Evolutionary conservation across 495 filamentous ascomycete species (phyloP).

Genomic region (Podospora pseudoanserina): DNA sequence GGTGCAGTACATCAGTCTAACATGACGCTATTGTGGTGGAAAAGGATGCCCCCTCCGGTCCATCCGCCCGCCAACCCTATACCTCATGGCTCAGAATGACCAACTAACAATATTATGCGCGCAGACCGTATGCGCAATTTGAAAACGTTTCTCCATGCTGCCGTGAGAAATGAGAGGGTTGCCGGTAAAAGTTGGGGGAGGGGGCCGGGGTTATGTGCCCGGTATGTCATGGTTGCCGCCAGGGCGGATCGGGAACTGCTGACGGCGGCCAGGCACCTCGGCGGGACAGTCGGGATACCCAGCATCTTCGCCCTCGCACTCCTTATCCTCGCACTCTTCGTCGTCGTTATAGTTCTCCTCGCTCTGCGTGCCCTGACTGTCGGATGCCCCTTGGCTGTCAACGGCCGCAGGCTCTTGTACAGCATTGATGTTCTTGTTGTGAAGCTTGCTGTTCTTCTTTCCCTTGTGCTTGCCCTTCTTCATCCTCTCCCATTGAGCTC

Average conservation of each 20-base stretch:
- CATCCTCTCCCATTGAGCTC: slow-evolving; percentile 83
- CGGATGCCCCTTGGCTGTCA: slow-evolving; percentile 25
- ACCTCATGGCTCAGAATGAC: not conserved
- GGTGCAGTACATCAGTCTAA: not conserved
- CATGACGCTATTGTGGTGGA: not conserved
- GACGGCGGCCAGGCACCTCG: slow-evolving; percentile 26
- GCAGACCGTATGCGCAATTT: not conserved
- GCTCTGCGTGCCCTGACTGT: slow-evolving; percentile 27
- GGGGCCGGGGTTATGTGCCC: slow-evolving; percentile 16
- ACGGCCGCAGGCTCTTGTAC: slow-evolving; percentile 24
- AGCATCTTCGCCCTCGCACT: slow-evolving; percentile 34
- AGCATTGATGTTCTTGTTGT: slow-evolving; percentile 53
- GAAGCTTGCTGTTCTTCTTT: slow-evolving; percentile 61
- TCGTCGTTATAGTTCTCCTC: slow-evolving; percentile 41
- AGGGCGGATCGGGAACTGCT: slow-evolving; percentile 8
- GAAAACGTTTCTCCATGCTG: not conserved
- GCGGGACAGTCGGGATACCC: slow-evolving; percentile 33
- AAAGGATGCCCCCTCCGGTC: not conserved
- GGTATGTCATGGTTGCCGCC: slow-evolving; percentile 13
- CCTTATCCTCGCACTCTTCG: slow-evolving; percentile 36
- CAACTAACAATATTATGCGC: not conserved
- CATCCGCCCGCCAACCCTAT: not conserved
- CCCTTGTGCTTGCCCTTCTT: slow-evolving; percentile 86
- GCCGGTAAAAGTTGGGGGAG: not conserved
- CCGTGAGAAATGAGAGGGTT: not conserved